A percentile compares a stretch with the other conserved stretches of the same genome.
These are phyloP conservation scores for Eucalyptus guilfoylei DNA, from an alignment of 345 rosid genomes.

Conservation along the genomic window DNA sequence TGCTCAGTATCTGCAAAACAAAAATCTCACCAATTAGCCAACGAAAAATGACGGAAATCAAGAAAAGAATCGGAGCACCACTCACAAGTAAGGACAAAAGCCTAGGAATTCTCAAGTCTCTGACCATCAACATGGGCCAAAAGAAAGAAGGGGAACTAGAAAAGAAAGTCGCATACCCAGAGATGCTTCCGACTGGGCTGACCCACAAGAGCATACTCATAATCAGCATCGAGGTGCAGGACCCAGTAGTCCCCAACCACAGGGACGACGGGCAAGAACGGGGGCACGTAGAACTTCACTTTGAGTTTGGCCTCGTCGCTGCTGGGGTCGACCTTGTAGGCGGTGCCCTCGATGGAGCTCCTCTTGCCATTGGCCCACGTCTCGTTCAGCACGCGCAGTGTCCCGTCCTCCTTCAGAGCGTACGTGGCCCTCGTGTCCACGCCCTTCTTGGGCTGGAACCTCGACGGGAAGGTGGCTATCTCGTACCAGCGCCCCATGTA, in stretches of 20 bases:
- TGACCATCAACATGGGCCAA: neutral
- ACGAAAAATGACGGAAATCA: neutral
- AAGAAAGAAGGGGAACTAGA: neutral
- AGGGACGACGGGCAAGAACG: conserved; percentile 76
- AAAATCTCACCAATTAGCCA: neutral
- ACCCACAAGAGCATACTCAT: conserved; percentile 56
- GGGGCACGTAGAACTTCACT: conserved; percentile 80
- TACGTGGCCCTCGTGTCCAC: conserved; percentile 72
- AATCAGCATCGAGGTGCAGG: conserved; percentile 45
- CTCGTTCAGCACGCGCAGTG: conserved; percentile 67
- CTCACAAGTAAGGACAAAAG: neutral
- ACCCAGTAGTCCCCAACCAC: conserved; percentile 82
- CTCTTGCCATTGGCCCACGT: conserved; percentile 73
- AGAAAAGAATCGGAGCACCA: neutral
- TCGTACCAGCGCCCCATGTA: conserved; percentile 97
- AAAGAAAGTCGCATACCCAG: conserved; percentile 31
- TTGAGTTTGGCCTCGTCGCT: conserved; percentile 84
- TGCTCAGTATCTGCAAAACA: neutral
- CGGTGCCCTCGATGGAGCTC: conserved; percentile 44
- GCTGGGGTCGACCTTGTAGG: conserved; percentile 57
- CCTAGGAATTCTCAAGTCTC: neutral
- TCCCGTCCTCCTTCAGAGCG: conserved; percentile 57
- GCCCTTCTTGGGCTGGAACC: conserved; percentile 65
- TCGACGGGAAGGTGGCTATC: conserved; percentile 73
- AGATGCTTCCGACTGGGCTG: conserved; percentile 59